Conservation (phyloP, 2,329 filamentous ascomycete species). For the Cercospora zeina region DNA sequence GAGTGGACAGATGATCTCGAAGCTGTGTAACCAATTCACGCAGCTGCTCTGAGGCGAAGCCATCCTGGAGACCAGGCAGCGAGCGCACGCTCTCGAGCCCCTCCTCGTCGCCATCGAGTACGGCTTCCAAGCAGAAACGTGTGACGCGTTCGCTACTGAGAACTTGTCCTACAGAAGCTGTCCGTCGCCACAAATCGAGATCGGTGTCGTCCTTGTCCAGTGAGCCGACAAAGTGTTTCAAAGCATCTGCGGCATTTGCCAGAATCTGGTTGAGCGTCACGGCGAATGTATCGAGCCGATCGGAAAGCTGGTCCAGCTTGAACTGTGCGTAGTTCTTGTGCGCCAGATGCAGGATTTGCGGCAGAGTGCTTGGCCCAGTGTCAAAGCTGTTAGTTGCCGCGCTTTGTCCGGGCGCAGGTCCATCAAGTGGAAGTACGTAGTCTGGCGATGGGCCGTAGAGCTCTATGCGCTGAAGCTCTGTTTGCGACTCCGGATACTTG, state of each 20-base stretch:
- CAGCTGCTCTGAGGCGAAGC: slow-evolving; percentile 55
- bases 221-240: slow-evolving; percentile 61
- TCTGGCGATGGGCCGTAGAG: slow-evolving; percentile 50
- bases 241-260: slow-evolving; percentile 45
- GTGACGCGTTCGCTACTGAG: slow-evolving; percentile 60
- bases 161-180: slow-evolving; percentile 58
- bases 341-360: slow-evolving; percentile 86
- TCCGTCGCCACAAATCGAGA: slow-evolving; percentile 63
- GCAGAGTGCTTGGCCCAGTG: slow-evolving; percentile 74
- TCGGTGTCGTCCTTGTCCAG: slow-evolving; percentile 66
- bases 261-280: slow-evolving; percentile 36
- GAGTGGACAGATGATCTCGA: slow-evolving; percentile 57
- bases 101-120: slow-evolving; percentile 62
- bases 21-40: slow-evolving; percentile 52
- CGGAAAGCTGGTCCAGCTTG: slow-evolving; percentile 62
- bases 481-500: slow-evolving; percentile 80
- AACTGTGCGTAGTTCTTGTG: slow-evolving; percentile 97
- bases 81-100: slow-evolving; percentile 55
- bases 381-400: slow-evolving; percentile 58
- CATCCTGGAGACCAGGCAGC: slow-evolving; percentile 60
- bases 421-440: slow-evolving; percentile 41
- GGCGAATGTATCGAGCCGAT: slow-evolving; percentile 32
- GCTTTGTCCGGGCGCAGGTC: slow-evolving; percentile 44
- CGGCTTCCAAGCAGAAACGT: slow-evolving; percentile 64
- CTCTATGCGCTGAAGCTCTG: slow-evolving; percentile 75